Evolutionary conservation across 495 filamentous ascomycete species (phyloP), one percentile per base, ranked within the genome.

Genomic region (Niebla homalea): DNA sequence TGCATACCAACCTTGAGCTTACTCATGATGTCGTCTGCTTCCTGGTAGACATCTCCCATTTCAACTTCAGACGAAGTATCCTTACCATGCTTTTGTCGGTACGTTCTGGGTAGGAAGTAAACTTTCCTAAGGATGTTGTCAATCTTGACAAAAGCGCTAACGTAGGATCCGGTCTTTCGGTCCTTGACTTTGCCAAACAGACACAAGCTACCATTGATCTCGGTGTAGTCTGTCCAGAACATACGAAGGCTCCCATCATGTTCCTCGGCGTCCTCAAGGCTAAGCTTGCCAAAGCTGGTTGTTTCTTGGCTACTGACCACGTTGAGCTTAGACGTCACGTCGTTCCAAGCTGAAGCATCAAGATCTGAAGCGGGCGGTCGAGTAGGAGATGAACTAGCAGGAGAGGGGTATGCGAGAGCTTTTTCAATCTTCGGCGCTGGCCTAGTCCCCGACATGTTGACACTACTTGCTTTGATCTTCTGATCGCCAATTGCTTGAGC

Each of bases 141-240:
- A 32, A 98, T 73, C 61, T 97, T 98, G 62, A 94, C 78, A 57
- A 98, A 97, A 49, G 90, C 93, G 66, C 89, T 96, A 29, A 87
- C 82, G 62, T 82, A 88, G 29, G 68, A 69, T 32, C 78, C 80
- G 21, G 76, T 84, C 54, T 80, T 83, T 65, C 90, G 95, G 65
- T 96, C 88, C 60, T 84, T 83, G 2, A 95, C 93, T 61, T 98
- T 98, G 46, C 92, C 92, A 66, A 97, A 98, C 35, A 98, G 74
- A 63, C 88, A 95, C 3, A 98, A 70, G 55, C 80, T 87, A 38
- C 90, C 93, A 60, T 90, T 88, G 63, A 96, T 70, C 62, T 98
- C 92, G 0, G 87, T 88, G 57, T 93, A 97, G 61, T 98, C 92
- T 12, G 88, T 79, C 92, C 92, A 98, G 67, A 95, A 98, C 72